These are phyloP conservation scores for Fistulinella prunicolor DNA, from an alignment of 768 basidiomycete species.

Conservation along the genomic window DNA sequence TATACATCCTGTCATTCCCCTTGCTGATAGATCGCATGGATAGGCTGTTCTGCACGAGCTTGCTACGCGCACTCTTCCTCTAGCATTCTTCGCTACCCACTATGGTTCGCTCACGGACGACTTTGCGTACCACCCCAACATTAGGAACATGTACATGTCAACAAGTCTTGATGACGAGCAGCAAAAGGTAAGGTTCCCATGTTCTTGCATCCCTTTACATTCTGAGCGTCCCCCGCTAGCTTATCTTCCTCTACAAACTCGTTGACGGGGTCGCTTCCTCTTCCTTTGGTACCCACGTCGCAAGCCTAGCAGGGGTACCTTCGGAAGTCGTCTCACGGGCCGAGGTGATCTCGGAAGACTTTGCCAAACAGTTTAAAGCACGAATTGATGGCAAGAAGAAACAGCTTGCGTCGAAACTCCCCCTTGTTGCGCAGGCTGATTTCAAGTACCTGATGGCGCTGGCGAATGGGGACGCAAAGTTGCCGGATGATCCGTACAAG, in stretches of 20 bases:
- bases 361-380: conserved; percentile 84
- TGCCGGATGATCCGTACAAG: conserved; percentile 55
- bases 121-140: conserved; percentile 87
- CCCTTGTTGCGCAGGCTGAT: conserved; percentile 85
- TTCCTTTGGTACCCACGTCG: conserved; percentile 93
- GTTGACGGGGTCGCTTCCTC: conserved; percentile 82
- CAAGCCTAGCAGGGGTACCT: conserved; percentile 91
- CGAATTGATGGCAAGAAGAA: conserved; percentile 60
- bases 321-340: conserved; percentile 82
- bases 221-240: conserved; percentile 39
- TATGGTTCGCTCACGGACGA: conserved; percentile 96
- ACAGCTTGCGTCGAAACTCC: conserved; percentile 55
- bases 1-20: not conserved
- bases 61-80: conserved; percentile 85
- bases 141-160: conserved; percentile 94
- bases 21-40: conserved; percentile 7
- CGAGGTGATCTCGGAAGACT: conserved; percentile 80
- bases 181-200: conserved; percentile 58
- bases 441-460: conserved; percentile 75
- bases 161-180: conserved; percentile 92
- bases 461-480: conserved; percentile 48
- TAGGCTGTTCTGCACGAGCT: conserved; percentile 92
- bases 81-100: conserved; percentile 97
- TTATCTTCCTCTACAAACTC: conserved; percentile 94
- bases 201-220: not conserved